Conservation (phyloP, 2,329 filamentous ascomycete genomes). For the Fusarium circinatum region DNA sequence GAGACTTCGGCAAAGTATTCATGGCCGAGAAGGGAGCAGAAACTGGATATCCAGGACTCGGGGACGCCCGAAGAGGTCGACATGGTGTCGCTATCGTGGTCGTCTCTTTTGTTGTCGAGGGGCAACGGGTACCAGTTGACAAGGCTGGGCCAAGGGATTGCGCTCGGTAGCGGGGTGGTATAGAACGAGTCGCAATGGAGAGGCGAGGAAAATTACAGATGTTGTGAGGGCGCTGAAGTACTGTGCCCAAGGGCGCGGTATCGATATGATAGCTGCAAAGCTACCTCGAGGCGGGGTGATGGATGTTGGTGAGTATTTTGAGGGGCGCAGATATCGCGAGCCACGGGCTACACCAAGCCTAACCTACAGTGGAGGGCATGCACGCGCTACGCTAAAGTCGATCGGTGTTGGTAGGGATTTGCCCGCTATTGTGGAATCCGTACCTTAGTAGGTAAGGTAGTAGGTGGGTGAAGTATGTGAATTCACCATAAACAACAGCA, state of each 20-base stretch:
- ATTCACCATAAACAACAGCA: constrained; percentile 20
- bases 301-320: constrained; percentile 35
- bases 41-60: constrained; percentile 98
- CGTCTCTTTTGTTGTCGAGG: constrained; percentile 11
- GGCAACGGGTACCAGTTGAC: constrained; percentile 21
- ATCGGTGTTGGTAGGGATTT: background rate
- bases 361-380: constrained; percentile 11
- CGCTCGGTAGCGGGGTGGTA: constrained; percentile 19
- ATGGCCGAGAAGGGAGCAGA: constrained; percentile 93
- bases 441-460: background rate
- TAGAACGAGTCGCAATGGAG: constrained; percentile 5
- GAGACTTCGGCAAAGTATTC: constrained; percentile 99
- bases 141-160: constrained; percentile 10
- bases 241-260: constrained; percentile 28
- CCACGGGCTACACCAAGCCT: constrained; percentile 3
- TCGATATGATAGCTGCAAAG: constrained; percentile 40
- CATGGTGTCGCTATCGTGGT: constrained; percentile 53
- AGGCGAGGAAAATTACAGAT: background rate
- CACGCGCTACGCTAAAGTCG: constrained; percentile 23
- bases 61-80: constrained; percentile 69
- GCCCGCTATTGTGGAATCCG: background rate
- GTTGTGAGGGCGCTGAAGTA: constrained; percentile 3
- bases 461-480: background rate
- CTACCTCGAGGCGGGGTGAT: constrained; percentile 42
- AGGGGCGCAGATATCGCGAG: constrained; percentile 38